Evolutionary conservation across 164 flowering plant species (phyloP), one percentile per base, ranked within the genome.

Genomic region (Magnolia sinica): DNA sequence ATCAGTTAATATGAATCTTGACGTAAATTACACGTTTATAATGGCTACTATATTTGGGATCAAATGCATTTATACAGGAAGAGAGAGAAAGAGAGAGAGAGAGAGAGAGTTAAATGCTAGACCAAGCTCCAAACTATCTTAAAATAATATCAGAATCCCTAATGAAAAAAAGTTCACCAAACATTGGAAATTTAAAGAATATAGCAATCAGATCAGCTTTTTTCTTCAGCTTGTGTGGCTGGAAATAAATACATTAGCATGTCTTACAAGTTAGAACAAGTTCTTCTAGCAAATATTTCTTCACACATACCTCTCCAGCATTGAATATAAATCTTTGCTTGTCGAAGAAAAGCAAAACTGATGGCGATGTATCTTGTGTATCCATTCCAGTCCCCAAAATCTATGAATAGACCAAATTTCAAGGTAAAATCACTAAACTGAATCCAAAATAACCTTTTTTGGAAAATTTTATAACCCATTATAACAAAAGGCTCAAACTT

Each of bases 361-460:
- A 94, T 64, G 98, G 89, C 0, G 94, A 88, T 19, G 99, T 96
- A 77, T 96, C 99, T 55, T 92, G 98, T 19, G 99, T 96, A 84
- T 96, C 99, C 98, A 96, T 89, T 65, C 99, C 99, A 81, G 98
- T 96, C 31, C 99, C 99, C 76, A 96, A 77, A 81, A 96, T 89
- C 99, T 96, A 83, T 66, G 71, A 68, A 69, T 55, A 27, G 75
- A 22, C 72, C 27, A 70, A 55, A 55, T 11, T 55, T 11, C 18
- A 55, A 55, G 61, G 18, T 55, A 55, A 55, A 16, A 55, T 16
- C 61, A 55, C 13, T 11, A 55, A 55, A 55, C 18, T 1, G 16
- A 55, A 55, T 37, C 45, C 45, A 37, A 37, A 37, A 5, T 37
- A 37, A 37, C 45, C 45, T 37, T 37, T 4, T 37, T 37, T 37